These are phyloP conservation scores for Rhodotorula sp. DNA, from an alignment of 1,284 basidiomycete genomes.

Conservation along the genomic window DNA sequence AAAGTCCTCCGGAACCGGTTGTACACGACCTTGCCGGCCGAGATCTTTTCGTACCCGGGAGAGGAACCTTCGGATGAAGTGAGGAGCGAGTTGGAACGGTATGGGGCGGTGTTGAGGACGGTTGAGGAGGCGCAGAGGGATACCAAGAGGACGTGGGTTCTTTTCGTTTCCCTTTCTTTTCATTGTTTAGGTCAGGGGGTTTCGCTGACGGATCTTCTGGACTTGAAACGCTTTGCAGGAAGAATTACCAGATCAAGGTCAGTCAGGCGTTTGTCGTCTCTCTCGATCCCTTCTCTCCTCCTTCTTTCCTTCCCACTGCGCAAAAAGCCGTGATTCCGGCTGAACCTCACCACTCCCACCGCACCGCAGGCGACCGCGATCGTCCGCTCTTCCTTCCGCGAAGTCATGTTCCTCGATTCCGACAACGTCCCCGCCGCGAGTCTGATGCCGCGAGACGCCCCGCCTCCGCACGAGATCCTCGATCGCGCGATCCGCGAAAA, in stretches of 20 bases:
- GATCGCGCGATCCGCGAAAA: slow-evolving; percentile 14
- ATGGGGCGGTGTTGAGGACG: slow-evolving; percentile 51
- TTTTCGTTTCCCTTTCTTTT: not conserved
- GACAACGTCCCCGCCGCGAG: slow-evolving; percentile 50
- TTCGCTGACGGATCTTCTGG: not conserved
- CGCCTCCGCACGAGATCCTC: slow-evolving; percentile 1
- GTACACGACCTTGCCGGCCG: slow-evolving; percentile 49
- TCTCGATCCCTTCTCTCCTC: no score
- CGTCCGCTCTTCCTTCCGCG: slow-evolving; percentile 52
- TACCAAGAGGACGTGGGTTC: slow-evolving; percentile 15
- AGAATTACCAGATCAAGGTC: slow-evolving; percentile 49
- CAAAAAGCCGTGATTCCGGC: no score
- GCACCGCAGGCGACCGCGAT: slow-evolving; percentile 47
- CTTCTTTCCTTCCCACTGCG: no score
- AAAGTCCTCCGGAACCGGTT: slow-evolving; percentile 48
- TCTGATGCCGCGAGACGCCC: slow-evolving; percentile 1
- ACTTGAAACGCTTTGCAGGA: not conserved
- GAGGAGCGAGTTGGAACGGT: slow-evolving; percentile 46
- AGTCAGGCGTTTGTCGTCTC: not conserved
- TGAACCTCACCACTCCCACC: no score
- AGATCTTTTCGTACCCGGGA: slow-evolving; percentile 53
- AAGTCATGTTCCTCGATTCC: slow-evolving; percentile 55
- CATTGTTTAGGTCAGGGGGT: no score
- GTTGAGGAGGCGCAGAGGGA: slow-evolving; percentile 41
- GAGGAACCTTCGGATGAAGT: slow-evolving; percentile 50